Evolutionary conservation across 495 filamentous ascomycete genomes (phyloP).

Genomic region (Podospora bellae-mahoneyi): DNA sequence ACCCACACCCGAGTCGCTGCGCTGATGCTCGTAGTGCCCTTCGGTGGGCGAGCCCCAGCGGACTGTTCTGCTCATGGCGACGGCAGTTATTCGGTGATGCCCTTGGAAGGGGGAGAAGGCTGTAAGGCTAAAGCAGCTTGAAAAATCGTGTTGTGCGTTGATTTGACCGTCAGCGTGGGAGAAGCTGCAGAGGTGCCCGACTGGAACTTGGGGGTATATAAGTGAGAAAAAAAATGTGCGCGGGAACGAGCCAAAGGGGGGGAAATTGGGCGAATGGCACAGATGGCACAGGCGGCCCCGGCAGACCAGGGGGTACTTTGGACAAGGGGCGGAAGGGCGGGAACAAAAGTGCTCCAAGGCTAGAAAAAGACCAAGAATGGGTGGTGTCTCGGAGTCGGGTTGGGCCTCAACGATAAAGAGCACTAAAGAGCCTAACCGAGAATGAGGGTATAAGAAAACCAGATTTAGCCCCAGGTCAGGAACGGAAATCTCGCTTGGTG

Average conservation of each 20-base stretch:
- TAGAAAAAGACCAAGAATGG: slow-evolving; percentile 10
- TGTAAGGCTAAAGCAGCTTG: slow-evolving; percentile 32
- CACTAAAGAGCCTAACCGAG: slow-evolving; percentile 18
- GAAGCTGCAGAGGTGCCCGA: slow-evolving; percentile 39
- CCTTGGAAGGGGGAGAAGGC: slow-evolving; percentile 17
- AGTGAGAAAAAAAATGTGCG: slow-evolving; percentile 30
- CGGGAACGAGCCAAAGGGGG: slow-evolving; percentile 22
- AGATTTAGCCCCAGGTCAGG: slow-evolving; percentile 22
- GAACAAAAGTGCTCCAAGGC: slow-evolving; percentile 20
- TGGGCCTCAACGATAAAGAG: slow-evolving; percentile 33
- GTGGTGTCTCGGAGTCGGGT: slow-evolving; percentile 21
- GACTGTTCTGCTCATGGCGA: slow-evolving; percentile 36
- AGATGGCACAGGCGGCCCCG: slow-evolving; percentile 22
- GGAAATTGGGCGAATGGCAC: slow-evolving; percentile 32
- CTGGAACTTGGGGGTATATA: slow-evolving; percentile 28
- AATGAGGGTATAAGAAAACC: slow-evolving; percentile 21
- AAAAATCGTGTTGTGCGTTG: slow-evolving; percentile 41
- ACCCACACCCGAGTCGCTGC: slow-evolving; percentile 38
- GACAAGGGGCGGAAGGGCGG: slow-evolving; percentile 14
- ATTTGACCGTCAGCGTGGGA: slow-evolving; percentile 34
- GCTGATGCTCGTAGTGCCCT: slow-evolving; percentile 33
- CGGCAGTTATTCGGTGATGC: slow-evolving; percentile 19
- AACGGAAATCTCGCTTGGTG: slow-evolving; percentile 29
- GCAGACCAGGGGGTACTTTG: slow-evolving; percentile 4
- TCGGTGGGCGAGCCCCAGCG: slow-evolving; percentile 35